Base-by-base conservation (phyloP, 805 yeast species). In the Ogataea naganishii region DNA sequence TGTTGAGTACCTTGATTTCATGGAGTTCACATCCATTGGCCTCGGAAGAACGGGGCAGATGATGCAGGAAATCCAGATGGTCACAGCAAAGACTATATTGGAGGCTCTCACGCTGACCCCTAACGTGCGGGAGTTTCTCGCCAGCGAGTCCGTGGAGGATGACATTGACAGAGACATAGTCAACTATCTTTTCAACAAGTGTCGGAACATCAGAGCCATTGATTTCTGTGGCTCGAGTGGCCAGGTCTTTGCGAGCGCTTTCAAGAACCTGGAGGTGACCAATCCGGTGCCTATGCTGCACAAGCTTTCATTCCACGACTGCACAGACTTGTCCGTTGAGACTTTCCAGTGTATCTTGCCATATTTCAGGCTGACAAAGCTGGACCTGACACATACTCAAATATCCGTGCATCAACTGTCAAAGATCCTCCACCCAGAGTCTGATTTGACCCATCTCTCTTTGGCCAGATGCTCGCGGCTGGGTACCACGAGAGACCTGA, bases 171-270 rank as follows among this genome's bases (percentile, higher is more conserved):
- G 56, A 1, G 49, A 59, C n/a, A 74, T 82, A 1, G 55, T 82
- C 30, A 58, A 65, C 40, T 50, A 53, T 27, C 58, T 82, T 16
- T 75, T 80, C 49, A 72, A 74, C 39, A 41, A 58, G 14, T 54
- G 74, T 44, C 68, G 68, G 4, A 58, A 65, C 32, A 59, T 88
- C 29, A 71, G 78, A 51, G 72, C 83, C 1, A 56, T 86, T 9
- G 96, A 86, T 54, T 84, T 86, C 39, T 86, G 96, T 53, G 96
- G 96, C 6, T 82, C 94, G 22, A 72, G 84, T 5, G 80, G 82
- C 26, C 62, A 60, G 21, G 58, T 48, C 18, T 83, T 85, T 47
- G 72, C 75, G 9, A 43, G 60, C 10, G 77, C 81, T 15, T 78
- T 84, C 43, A 58, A 64, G 12, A 45, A 58, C 13, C 51, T 72